Evolutionary conservation across 306 rosid genomes (phyloP).

Genomic region (Mucuna pruriens): DNA sequence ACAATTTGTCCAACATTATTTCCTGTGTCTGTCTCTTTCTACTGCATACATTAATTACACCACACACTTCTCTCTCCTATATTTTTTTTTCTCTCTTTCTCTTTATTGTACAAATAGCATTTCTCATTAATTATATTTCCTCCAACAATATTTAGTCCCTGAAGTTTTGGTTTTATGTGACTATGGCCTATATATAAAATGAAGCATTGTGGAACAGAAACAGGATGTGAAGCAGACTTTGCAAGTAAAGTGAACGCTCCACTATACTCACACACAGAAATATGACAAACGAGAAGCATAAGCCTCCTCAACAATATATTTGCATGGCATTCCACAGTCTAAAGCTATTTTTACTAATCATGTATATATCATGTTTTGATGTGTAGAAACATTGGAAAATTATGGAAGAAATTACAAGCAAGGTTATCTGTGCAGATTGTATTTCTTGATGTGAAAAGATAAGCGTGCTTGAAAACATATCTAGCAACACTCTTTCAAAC

Average conservation of each 20-base stretch:
- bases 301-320: neutral
- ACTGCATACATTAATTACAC: no score
- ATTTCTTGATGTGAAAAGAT: neutral
- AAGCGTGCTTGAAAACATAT: neutral
- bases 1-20: no score
- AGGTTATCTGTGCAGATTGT: neutral
- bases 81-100: no score
- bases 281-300: neutral
- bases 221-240: neutral
- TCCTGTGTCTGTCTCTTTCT: no score
- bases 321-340: neutral
- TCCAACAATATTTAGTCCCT: neutral
- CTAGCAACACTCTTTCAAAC: no score
- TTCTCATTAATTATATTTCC: neutral
- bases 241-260: neutral
- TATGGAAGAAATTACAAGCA: neutral
- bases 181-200: constrained; percentile 3
- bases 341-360: neutral
- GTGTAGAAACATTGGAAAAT: neutral
- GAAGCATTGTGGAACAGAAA: neutral
- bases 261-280: constrained; percentile 10
- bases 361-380: neutral
- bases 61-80: no score
- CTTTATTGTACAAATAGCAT: no score
- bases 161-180: neutral